Percentiles rank a stretch among this genome's conserved stretches.
Evolutionary conservation across 2,329 filamentous ascomycete species (phyloP).

Genomic region (Neoscytalidium dimidiatum): DNA sequence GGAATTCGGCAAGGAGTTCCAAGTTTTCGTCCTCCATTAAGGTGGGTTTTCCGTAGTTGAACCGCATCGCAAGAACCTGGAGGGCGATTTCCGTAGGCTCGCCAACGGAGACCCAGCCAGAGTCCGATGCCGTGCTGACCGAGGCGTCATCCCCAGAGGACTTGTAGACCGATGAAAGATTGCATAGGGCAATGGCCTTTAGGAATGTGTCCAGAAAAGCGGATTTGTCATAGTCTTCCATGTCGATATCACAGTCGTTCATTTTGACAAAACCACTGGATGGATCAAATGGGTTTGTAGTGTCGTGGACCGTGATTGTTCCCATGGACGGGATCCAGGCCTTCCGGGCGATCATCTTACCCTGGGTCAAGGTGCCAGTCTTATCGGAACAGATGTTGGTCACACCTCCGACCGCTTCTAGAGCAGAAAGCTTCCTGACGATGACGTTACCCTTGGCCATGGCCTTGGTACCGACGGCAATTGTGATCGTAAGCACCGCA

Average conservation of each 20-base stretch:
- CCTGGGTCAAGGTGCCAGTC: constrained; percentile 43
- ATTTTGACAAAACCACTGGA: constrained; percentile 35
- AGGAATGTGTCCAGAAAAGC: constrained; percentile 34
- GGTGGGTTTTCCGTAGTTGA: constrained; percentile 36
- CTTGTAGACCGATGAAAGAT: constrained; percentile 36
- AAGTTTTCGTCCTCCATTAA: constrained; percentile 31
- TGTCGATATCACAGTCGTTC: constrained; percentile 29
- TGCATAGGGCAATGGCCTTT: constrained; percentile 41
- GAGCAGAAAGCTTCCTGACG: constrained; percentile 40
- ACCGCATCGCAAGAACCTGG: constrained; percentile 41
- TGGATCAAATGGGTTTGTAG: constrained; percentile 38
- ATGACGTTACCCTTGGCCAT: constrained; percentile 46
- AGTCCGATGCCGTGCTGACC: background rate
- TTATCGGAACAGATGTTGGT: constrained; percentile 39
- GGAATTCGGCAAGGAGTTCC: constrained; percentile 39
- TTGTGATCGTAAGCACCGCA: constrained; percentile 62
- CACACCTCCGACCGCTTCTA: constrained; percentile 44
- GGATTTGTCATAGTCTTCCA: constrained; percentile 28
- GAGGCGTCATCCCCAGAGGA: constrained; percentile 11
- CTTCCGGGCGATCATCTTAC: constrained; percentile 42
- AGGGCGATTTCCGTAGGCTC: constrained; percentile 39
- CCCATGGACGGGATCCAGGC: constrained; percentile 40
- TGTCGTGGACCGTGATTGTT: constrained; percentile 34
- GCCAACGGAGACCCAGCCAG: constrained; percentile 8
- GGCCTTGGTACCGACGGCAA: constrained; percentile 48